Conservation (phyloP, 441 rosid genomes). For the Jatropha podagrica region DNA sequence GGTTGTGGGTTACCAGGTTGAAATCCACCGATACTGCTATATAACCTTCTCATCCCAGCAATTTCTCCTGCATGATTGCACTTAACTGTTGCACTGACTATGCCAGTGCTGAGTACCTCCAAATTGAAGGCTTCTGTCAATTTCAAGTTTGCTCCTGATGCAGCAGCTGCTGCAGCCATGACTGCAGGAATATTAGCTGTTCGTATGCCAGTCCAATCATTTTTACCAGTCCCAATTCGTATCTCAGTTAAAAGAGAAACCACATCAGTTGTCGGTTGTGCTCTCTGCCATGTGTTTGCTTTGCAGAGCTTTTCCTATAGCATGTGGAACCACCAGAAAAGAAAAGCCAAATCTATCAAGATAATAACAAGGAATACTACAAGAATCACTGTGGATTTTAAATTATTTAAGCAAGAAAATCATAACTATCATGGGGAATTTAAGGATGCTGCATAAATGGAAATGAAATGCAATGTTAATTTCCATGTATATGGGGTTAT, state of each 20-base stretch:
- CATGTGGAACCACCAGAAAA: slow-evolving; percentile 22
- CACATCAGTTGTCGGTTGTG: slow-evolving; percentile 86
- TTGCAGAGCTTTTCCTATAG: slow-evolving; percentile 93
- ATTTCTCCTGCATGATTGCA: slow-evolving; percentile 98
- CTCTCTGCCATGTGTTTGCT: slow-evolving; percentile 96
- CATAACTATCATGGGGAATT: not conserved
- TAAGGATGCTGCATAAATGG: not conserved
- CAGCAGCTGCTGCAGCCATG: slow-evolving; percentile 99
- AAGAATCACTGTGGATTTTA: not conserved
- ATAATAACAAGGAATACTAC: slow-evolving; percentile 18
- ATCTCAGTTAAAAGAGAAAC: slow-evolving; percentile 96
- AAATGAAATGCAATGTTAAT: not conserved
- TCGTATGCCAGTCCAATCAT: slow-evolving; percentile 87
- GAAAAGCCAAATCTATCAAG: slow-evolving; percentile 5
- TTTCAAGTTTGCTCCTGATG: slow-evolving; percentile 92
- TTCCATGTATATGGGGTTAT: not conserved
- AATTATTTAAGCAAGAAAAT: not conserved
- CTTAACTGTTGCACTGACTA: slow-evolving; percentile 95
- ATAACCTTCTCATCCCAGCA: slow-evolving; percentile 98
- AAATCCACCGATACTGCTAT: slow-evolving; percentile 93
- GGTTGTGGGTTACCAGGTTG: slow-evolving; percentile 56
- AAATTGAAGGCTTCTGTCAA: slow-evolving; percentile 82
- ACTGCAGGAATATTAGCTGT: slow-evolving; percentile 98
- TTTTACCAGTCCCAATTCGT: slow-evolving; percentile 87
- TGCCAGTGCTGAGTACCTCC: slow-evolving; percentile 94